phyloP scores from a whole-genome alignment of 495 filamentous ascomycete species.

The Xylaria acuta region DNA sequence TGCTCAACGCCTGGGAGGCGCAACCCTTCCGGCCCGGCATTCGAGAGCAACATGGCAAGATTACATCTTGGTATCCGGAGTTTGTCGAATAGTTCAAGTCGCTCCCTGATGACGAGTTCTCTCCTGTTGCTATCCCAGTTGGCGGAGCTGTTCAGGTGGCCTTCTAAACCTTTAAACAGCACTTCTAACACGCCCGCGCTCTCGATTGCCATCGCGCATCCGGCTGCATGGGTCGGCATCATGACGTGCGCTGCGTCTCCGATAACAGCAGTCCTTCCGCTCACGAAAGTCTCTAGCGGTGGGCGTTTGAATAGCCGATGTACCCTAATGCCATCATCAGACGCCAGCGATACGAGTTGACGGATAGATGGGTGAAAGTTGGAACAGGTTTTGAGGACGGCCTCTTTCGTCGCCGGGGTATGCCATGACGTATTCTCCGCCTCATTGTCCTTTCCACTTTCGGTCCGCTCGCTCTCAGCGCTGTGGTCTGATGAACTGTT shows the following conservation, averaged over 20 bases:
- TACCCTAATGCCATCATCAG: constrained; percentile 41
- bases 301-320: constrained; percentile 38
- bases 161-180: constrained; percentile 26
- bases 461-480: neutral
- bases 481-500: neutral
- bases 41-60: constrained; percentile 42
- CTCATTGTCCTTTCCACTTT: neutral
- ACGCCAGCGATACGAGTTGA: constrained; percentile 34
- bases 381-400: constrained; percentile 20
- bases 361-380: constrained; percentile 35
- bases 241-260: constrained; percentile 44
- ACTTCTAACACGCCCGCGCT: constrained; percentile 36
- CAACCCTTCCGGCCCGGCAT: constrained; percentile 32
- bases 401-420: neutral
- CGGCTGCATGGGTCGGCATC: constrained; percentile 41
- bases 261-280: constrained; percentile 34
- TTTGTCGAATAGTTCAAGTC: constrained; percentile 37
- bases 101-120: neutral
- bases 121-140: neutral
- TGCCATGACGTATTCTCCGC: constrained; percentile 5
- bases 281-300: constrained; percentile 34
- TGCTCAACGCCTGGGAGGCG: constrained; percentile 36
- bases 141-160: neutral
- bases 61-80: constrained; percentile 42
- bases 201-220: constrained; percentile 39